Conservation (phyloP, 306 rosid genomes). For the Corylus americana region DNA sequence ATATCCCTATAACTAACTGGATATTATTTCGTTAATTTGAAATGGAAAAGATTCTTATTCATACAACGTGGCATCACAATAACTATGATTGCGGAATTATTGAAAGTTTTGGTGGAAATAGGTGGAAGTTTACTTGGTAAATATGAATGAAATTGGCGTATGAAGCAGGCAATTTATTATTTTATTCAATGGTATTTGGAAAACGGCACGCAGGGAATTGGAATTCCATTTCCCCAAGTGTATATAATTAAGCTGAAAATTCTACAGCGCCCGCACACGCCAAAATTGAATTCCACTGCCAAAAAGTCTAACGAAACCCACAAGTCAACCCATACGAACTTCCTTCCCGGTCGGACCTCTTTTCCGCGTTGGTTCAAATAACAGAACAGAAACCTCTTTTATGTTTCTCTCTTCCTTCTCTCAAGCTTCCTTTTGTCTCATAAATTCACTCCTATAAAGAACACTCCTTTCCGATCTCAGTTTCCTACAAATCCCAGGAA, state of each 20-base stretch:
- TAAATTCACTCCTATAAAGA: not conserved
- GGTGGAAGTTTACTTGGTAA: not conserved
- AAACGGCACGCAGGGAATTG: not conserved
- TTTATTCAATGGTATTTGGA: not conserved
- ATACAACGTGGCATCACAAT: no score
- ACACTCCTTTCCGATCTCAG: not conserved
- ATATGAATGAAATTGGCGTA: no score
- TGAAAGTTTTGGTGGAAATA: not conserved
- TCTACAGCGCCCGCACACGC: not conserved
- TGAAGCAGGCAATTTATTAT: not conserved
- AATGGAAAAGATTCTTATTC: no score
- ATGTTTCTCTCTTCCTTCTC: constrained; percentile 9
- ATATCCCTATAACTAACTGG: no score
- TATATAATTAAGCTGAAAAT: not conserved
- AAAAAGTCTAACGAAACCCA: no score
- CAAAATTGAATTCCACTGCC: not conserved
- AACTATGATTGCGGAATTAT: no score
- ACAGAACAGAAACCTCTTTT: not conserved
- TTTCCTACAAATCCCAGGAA: not conserved
- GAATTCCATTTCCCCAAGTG: not conserved
- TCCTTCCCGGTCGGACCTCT: no score
- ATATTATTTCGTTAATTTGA: no score
- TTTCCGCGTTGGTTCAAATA: not conserved
- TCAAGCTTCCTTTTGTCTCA: not conserved
- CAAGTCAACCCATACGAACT: no score